Conservation (phyloP, 2,329 filamentous ascomycete genomes). For the Aspergillus ochraceoroseus region DNA sequence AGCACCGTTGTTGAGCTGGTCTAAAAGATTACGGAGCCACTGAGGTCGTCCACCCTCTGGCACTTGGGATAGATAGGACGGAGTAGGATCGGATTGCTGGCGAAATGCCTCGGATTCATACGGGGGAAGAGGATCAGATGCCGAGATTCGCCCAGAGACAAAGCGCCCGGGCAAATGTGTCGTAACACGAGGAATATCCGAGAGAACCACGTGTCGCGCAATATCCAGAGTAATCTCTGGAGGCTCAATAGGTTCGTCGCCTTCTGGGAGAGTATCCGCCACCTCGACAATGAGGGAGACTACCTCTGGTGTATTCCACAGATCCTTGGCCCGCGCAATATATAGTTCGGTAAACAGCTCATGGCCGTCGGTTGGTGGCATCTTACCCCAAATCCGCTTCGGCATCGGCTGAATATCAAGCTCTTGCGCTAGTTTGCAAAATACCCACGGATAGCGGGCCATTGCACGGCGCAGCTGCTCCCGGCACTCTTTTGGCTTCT, state of each 20-base stretch:
- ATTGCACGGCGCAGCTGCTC: conserved; percentile 64
- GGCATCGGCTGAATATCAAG: conserved; percentile 71
- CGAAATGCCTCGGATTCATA: conserved; percentile 42
- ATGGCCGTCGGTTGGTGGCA: conserved; percentile 60
- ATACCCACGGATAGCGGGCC: conserved; percentile 74
- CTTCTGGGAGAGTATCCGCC: conserved; percentile 51
- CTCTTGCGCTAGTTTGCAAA: conserved; percentile 71
- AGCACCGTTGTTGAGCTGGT: conserved; percentile 34
- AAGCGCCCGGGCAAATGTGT: conserved; percentile 62
- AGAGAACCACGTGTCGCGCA: conserved; percentile 72
- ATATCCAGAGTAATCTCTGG: conserved; percentile 52
- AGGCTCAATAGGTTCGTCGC: conserved; percentile 43
- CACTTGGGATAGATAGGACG: conserved; percentile 29
- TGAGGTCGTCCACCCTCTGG: conserved; percentile 33
- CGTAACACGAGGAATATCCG: conserved; percentile 68
- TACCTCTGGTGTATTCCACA: conserved; percentile 77
- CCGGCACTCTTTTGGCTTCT: conserved; percentile 61
- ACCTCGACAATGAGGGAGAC: conserved; percentile 65
- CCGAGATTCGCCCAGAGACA: conserved; percentile 61
- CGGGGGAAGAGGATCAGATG: conserved; percentile 80
- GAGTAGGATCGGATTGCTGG: conserved; percentile 34
- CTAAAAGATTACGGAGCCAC: conserved; percentile 36
- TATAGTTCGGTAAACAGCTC: conserved; percentile 72
- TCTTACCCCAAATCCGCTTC: conserved; percentile 74
- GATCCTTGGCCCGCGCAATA: conserved; percentile 67